Conservation (phyloP, 768 basidiomycete species). For the Dentipellis sp. region DNA sequence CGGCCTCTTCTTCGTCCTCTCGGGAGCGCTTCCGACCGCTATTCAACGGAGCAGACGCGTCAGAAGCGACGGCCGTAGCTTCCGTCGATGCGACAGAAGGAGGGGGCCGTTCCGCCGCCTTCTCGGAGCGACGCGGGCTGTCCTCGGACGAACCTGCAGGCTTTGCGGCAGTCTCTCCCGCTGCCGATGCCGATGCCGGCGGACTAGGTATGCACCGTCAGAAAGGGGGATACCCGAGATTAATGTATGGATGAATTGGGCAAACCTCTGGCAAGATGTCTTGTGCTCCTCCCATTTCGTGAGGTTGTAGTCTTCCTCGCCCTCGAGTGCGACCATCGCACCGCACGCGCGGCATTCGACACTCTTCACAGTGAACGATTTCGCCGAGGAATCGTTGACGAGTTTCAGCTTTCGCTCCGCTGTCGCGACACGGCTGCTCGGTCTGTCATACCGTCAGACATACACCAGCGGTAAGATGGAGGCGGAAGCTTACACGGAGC, state of each 20-base stretch:
- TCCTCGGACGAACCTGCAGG: background rate
- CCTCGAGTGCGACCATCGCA: conserved; percentile 32
- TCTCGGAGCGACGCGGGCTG: conserved; percentile 5
- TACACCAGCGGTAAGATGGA: conserved; percentile 3
- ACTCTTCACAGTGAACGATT: conserved; percentile 31
- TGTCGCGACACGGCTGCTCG: conserved; percentile 49
- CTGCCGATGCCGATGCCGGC: background rate
- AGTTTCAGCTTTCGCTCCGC: conserved; percentile 53
- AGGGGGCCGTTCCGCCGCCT: conserved; percentile 12
- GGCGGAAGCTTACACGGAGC: conserved; percentile 27
- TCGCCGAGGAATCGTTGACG: conserved; percentile 57
- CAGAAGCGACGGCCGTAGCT: conserved; percentile 29
- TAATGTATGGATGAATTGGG: conserved; percentile 1
- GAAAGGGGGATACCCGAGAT: background rate
- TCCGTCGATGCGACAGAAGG: conserved; percentile 25
- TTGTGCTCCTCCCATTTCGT: conserved; percentile 60
- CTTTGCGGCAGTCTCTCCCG: background rate
- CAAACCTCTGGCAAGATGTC: conserved; percentile 33
- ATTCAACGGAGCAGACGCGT: conserved; percentile 16
- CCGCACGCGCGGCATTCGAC: conserved; percentile 49
- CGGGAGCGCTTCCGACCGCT: conserved; percentile 39
- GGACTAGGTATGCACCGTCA: background rate
- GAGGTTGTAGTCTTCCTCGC: conserved; percentile 50
- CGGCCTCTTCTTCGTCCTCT: conserved; percentile 24
- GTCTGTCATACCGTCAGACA: conserved; percentile 24